Conservation (phyloP, 805 yeast genomes). For the Candida fluviatilis region DNA sequence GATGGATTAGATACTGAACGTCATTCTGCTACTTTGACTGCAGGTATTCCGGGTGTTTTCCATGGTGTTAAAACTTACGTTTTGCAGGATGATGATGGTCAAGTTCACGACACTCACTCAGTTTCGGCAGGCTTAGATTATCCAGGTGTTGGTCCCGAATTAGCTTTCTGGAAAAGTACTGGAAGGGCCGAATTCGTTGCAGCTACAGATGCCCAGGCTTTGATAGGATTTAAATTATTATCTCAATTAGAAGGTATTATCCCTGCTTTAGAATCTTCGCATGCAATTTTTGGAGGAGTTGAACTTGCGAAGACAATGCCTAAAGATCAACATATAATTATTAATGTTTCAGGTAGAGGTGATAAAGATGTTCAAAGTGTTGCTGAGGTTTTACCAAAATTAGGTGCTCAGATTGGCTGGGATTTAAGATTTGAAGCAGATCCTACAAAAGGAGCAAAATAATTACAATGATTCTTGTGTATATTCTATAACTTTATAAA, state of each 20-base stretch:
- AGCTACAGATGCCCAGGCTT: slow-evolving; percentile 93
- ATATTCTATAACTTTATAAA: not conserved
- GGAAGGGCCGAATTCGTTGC: slow-evolving; percentile 91
- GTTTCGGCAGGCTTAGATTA: slow-evolving; percentile 98
- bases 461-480: too few species aligned
- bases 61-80: slow-evolving; percentile 97
- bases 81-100: slow-evolving; percentile 89
- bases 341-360: slow-evolving; percentile 96
- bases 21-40: slow-evolving; percentile 95
- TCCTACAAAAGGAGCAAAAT: slow-evolving; percentile 26
- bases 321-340: slow-evolving; percentile 75
- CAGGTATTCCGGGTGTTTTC: slow-evolving; percentile 94
- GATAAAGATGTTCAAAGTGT: slow-evolving; percentile 98
- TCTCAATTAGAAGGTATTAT: slow-evolving; percentile 96
- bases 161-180: slow-evolving; percentile 89
- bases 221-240: slow-evolving; percentile 81
- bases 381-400: slow-evolving; percentile 84
- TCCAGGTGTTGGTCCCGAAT: slow-evolving; percentile 99
- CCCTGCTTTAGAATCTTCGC: slow-evolving; percentile 97
- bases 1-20: slow-evolving; percentile 85
- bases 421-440: slow-evolving; percentile 79
- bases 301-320: slow-evolving; percentile 79
- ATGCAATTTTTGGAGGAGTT: slow-evolving; percentile 89
- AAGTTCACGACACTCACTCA: slow-evolving; percentile 95
- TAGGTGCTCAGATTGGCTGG: slow-evolving; percentile 94